Conservation (phyloP, 2,329 filamentous ascomycete species). For the Ustulina deusta region DNA sequence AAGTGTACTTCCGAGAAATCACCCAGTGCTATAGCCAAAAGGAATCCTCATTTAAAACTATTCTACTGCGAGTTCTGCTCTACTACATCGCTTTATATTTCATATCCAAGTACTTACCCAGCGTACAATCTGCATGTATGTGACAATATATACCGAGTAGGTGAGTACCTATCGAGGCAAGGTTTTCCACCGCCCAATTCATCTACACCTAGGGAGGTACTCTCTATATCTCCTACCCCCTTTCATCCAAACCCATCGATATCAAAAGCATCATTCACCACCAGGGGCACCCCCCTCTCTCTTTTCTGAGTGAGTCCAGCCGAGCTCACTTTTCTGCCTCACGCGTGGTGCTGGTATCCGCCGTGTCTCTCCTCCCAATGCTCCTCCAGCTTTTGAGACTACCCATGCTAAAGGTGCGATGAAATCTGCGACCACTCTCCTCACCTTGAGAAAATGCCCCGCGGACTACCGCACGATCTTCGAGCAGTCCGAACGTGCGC, state of each 20-base stretch:
- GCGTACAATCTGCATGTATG: too few relatives aligned
- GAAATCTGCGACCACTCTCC: slow-evolving; percentile 58
- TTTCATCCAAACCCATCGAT: neutral
- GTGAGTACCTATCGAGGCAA: too few relatives aligned
- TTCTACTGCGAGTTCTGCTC: too few relatives aligned
- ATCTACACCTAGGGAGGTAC: too few relatives aligned
- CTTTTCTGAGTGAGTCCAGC: neutral
- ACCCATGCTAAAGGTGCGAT: slow-evolving; percentile 63
- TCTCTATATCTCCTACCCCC: neutral
- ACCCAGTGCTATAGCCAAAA: too few relatives aligned
- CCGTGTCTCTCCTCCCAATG: slow-evolving; percentile 50
- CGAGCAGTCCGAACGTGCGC: slow-evolving; percentile 65
- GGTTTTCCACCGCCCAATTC: too few relatives aligned
- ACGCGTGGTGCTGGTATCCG: slow-evolving; percentile 26
- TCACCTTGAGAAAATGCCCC: slow-evolving; percentile 66
- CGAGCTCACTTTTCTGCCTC: slow-evolving; percentile 15
- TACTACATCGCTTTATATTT: too few relatives aligned
- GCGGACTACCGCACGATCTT: slow-evolving; percentile 63
- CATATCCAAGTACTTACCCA: too few relatives aligned
- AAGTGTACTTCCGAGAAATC: too few relatives aligned
- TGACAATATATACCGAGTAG: too few relatives aligned
- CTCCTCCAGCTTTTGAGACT: slow-evolving; percentile 60
- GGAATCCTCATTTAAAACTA: too few relatives aligned
- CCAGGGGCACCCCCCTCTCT: neutral
- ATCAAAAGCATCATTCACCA: slow-evolving; percentile 1